These are phyloP conservation scores for Fusarium scirpi DNA, from an alignment of 2,329 filamentous ascomycete species.

Conservation along the genomic window DNA sequence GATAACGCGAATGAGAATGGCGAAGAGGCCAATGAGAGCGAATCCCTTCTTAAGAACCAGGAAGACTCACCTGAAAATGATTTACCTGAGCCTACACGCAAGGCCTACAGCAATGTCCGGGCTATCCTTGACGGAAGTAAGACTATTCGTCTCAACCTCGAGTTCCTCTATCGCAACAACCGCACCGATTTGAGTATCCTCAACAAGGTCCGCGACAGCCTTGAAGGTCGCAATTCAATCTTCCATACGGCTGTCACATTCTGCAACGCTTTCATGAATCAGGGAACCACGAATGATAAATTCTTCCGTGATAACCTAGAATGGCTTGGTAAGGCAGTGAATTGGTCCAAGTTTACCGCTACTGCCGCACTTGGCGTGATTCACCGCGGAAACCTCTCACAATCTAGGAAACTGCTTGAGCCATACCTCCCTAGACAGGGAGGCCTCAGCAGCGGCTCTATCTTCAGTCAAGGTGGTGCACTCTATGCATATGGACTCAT, in stretches of 20 bases:
- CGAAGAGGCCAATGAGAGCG: constrained; percentile 58
- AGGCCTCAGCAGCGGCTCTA: constrained; percentile 81
- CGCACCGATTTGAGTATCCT: constrained; percentile 91
- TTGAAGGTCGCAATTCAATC: constrained; percentile 96
- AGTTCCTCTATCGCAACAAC: constrained; percentile 97
- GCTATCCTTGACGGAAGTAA: constrained; percentile 86
- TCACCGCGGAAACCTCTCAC: constrained; percentile 92
- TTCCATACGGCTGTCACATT: constrained; percentile 98
- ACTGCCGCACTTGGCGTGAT: constrained; percentile 97
- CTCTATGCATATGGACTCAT: constrained; percentile 96
- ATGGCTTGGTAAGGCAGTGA: constrained; percentile 97
- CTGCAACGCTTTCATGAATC: constrained; percentile 99
- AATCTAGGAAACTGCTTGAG: constrained; percentile 92
- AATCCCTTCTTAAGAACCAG: constrained; percentile 63
- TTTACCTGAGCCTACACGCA: constrained; percentile 64
- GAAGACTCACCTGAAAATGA: constrained; percentile 67
- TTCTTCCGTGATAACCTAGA: constrained; percentile 99
- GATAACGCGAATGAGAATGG: constrained; percentile 56
- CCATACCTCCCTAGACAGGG: constrained; percentile 89
- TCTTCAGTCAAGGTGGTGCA: constrained; percentile 96
- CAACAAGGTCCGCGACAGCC: constrained; percentile 94
- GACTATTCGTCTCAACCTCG: constrained; percentile 93
- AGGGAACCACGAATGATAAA: constrained; percentile 96
- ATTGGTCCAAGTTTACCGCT: constrained; percentile 99
- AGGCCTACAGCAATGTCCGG: constrained; percentile 72